Percentiles rank a stretch among this genome's conserved stretches.
These are phyloP conservation scores for Zanthoxylum bungeanum DNA, from an alignment of 345 rosid genomes.

Conservation along the genomic window DNA sequence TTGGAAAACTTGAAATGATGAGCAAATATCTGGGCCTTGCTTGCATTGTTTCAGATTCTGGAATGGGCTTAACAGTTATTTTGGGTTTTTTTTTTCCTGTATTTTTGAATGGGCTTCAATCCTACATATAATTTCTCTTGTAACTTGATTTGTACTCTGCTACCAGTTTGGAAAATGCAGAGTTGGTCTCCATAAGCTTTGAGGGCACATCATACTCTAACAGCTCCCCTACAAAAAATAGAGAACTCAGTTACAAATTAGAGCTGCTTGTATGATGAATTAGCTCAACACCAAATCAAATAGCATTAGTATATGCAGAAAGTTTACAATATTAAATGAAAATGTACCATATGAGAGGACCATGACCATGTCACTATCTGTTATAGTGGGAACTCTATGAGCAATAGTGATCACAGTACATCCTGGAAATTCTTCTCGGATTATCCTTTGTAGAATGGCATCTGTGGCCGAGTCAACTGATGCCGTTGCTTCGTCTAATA, in stretches of 20 bases:
- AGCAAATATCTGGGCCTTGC: neutral
- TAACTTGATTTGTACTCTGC: constrained; percentile 35
- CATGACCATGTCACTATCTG: constrained; percentile 86
- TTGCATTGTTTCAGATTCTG: neutral
- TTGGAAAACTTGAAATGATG: neutral
- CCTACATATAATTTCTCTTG: constrained; percentile 10
- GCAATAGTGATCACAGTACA: constrained; percentile 76
- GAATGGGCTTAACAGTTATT: neutral
- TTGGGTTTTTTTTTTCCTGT: neutral
- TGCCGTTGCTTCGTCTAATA: constrained; percentile 70
- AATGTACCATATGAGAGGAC: constrained; percentile 70
- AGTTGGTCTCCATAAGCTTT: constrained; percentile 27
- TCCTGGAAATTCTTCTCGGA: constrained; percentile 54
- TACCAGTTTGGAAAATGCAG: constrained; percentile 29
- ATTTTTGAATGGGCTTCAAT: no score
- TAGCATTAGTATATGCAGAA: neutral
- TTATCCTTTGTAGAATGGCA: constrained; percentile 63
- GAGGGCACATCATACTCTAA: constrained; percentile 6
- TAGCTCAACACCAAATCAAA: no score
- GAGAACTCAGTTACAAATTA: no score
- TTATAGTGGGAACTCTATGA: constrained; percentile 70
- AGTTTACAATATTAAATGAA: neutral
- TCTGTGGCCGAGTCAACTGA: constrained; percentile 72
- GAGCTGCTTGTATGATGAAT: neutral
- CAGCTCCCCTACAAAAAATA: neutral